Base-by-base conservation (phyloP, 1,284 basidiomycete genomes). In the Tilletia caries region DNA sequence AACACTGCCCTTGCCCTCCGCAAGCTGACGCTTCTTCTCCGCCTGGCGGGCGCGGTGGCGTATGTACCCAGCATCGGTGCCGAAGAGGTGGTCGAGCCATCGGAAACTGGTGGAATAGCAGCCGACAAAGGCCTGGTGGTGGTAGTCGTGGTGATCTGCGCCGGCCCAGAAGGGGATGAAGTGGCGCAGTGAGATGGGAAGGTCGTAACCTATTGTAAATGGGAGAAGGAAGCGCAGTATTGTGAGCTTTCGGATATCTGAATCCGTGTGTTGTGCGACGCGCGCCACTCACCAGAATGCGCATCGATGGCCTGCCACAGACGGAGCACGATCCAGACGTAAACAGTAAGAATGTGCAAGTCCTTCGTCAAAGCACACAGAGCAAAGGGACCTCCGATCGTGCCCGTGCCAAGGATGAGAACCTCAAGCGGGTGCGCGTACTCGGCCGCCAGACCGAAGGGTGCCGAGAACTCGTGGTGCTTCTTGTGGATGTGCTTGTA, bases 251-350 rank as follows among this genome's bases (percentile, higher is more conserved):
- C 10, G 15, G 37, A 2, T 41, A 41, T 5, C 37, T 13, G 13
- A 41, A 13, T 41, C 10, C 37, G 37, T 15, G 37, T 41, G 8
- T 41, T 6, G 15, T 41, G 37, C 15, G 37, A 15, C 37, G 37
- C 8, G 37, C 10, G 8, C 15, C 15, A 50, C 48, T 50, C 48
- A 50, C 58, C 95, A 65, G 91, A 92, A 89, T 98, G 95, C 0
- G 96, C 91, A 80, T 98, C 95, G 76, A 98, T 90, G 66, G 96
- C 95, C 84, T 98, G 95, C 90, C 95, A 97, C 54, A 98, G 89
- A 68, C 95, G 90, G 67, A 97, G 88, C 12, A 89, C 88, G 83
- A 98, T 92, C 95, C 95, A 98, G 76, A 93, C 86, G 75, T 95
- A 96, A 80, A 98, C 91, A 29, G 94, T 92, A 76, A 95, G 80